A percentile compares a stretch with the other conserved stretches of the same genome.
Conservation (phyloP, 495 filamentous ascomycete genomes). For the Penicillium herquei region DNA sequence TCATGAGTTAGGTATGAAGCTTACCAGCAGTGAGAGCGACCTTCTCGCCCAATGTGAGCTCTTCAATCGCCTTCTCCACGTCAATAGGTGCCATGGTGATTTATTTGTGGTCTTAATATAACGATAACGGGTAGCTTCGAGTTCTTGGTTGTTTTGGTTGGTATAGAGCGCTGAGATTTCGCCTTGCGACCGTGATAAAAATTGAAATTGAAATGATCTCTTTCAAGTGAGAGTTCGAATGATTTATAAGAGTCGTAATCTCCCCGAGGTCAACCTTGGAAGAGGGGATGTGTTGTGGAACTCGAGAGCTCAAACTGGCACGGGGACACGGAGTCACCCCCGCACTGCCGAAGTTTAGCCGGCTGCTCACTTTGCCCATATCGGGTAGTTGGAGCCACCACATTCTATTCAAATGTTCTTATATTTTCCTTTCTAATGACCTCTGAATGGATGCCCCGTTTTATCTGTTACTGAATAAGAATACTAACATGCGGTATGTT, state of each 20-base stretch:
- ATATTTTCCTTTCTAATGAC: no score
- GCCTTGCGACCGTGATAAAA: no score
- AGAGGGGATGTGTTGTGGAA: neutral
- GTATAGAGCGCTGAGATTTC: neutral
- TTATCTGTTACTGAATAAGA: no score
- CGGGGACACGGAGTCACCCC: slow-evolving; percentile 21
- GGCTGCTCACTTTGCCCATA: neutral
- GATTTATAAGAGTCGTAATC: neutral
- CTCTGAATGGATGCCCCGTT: no score
- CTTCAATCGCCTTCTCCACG: slow-evolving; percentile 59
- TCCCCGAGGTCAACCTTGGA: neutral
- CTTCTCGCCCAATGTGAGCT: slow-evolving; percentile 63
- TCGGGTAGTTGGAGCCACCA: no score
- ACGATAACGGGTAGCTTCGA: neutral
- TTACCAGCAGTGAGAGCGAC: slow-evolving; percentile 59
- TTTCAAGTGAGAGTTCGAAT: no score
- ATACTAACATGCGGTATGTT: no score
- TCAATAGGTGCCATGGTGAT: slow-evolving; percentile 54
- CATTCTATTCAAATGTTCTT: no score
- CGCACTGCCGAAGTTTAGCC: slow-evolving; percentile 26
- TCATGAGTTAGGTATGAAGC: slow-evolving; percentile 2
- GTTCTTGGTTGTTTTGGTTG: neutral
- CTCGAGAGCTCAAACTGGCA: slow-evolving; percentile 14
- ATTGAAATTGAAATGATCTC: neutral
- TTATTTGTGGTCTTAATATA: neutral